phyloP scores from a whole-genome alignment of 768 basidiomycete species.

The Russula ochroleuca region DNA sequence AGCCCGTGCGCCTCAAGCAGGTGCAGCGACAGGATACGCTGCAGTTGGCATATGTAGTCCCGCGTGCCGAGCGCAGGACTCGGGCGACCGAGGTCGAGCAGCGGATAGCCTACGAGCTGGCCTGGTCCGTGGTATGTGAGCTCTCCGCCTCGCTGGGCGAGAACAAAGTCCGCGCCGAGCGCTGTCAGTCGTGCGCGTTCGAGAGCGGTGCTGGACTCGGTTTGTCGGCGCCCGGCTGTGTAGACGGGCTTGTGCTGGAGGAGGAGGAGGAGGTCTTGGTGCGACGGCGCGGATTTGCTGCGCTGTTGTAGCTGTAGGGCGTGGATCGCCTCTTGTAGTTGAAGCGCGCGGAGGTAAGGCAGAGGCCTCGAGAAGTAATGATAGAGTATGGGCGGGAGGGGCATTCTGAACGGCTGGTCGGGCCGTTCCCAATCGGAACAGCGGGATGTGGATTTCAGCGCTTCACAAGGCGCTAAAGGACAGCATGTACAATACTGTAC shows the following conservation, averaged over 20 bases:
- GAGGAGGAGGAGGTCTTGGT: slow-evolving; percentile 65
- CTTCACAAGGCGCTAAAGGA: no score
- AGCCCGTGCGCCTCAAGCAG: slow-evolving; percentile 59
- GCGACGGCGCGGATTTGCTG: slow-evolving; percentile 36
- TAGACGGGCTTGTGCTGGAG: slow-evolving; percentile 93
- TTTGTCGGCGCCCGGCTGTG: slow-evolving; percentile 89
- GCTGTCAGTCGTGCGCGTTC: slow-evolving; percentile 63
- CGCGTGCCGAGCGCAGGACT: slow-evolving; percentile 66
- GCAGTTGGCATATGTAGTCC: slow-evolving; percentile 82
- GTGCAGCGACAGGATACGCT: slow-evolving; percentile 63
- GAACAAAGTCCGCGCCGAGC: slow-evolving; percentile 84
- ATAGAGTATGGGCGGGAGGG: slow-evolving; percentile 62
- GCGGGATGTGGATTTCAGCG: no score
- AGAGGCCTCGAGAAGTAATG: slow-evolving; percentile 76
- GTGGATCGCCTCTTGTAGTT: slow-evolving; percentile 69
- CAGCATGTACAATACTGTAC: no score
- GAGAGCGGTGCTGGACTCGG: slow-evolving; percentile 49
- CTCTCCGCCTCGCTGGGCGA: slow-evolving; percentile 83
- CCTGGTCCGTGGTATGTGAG: slow-evolving; percentile 97
- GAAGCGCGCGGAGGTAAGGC: slow-evolving; percentile 65
- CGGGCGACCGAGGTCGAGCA: slow-evolving; percentile 83
- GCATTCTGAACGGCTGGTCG: not conserved
- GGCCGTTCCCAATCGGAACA: not conserved
- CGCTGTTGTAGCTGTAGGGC: slow-evolving; percentile 55
- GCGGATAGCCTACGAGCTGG: slow-evolving; percentile 92